These are phyloP conservation scores for Lunularia cruciata DNA, from an alignment of 225 moss, liverwort and hornwort species.

Conservation along the genomic window DNA sequence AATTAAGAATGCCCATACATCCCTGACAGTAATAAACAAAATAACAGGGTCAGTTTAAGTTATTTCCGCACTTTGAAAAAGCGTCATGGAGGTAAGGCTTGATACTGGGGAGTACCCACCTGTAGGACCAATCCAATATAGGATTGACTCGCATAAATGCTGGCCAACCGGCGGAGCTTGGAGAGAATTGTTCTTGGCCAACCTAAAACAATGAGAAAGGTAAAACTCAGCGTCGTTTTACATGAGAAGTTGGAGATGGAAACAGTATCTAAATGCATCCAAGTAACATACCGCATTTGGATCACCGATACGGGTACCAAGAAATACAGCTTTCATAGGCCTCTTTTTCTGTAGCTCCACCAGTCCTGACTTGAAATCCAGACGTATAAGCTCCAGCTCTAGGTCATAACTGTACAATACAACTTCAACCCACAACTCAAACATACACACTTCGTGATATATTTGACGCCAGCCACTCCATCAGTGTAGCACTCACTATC, in stretches of 20 bases:
- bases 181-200: constrained; percentile 41
- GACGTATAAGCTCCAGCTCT: constrained; percentile 36
- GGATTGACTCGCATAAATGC: constrained; percentile 51
- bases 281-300: constrained; percentile 38
- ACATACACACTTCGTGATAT: neutral
- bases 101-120: too few relatives aligned
- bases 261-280: neutral
- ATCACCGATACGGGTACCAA: constrained; percentile 48
- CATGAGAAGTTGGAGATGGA: neutral
- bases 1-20: constrained; percentile 39
- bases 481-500: neutral
- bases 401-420: constrained; percentile 34
- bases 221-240: neutral
- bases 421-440: constrained; percentile 8
- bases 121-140: constrained; percentile 50
- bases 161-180: constrained; percentile 48
- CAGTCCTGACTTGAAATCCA: constrained; percentile 48
- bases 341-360: constrained; percentile 34
- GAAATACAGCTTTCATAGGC: constrained; percentile 43
- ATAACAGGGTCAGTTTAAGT: neutral
- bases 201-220: constrained; percentile 17
- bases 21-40: constrained; percentile 23
- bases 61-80: too few relatives aligned
- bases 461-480: neutral
- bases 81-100: too few relatives aligned